These are phyloP conservation scores for Fraxinus xanthoxyloides DNA, from an alignment of 305 asterid species.

Conservation along the genomic window DNA sequence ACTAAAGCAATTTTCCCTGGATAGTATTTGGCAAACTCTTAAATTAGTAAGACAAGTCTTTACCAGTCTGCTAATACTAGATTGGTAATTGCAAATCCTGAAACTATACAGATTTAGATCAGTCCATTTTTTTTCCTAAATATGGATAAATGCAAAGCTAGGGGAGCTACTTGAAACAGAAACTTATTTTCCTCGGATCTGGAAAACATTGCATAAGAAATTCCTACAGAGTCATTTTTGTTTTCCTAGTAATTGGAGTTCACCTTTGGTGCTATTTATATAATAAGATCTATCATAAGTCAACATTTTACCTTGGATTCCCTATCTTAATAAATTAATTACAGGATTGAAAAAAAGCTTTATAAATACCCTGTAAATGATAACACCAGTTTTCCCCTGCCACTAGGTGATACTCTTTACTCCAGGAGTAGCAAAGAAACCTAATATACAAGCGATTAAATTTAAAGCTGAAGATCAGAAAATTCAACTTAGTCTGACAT, in stretches of 20 bases:
- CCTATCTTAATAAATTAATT: not conserved
- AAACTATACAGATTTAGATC: not conserved
- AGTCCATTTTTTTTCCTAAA: not conserved
- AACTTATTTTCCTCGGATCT: not conserved
- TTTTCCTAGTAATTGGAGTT: not conserved
- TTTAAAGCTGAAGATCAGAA: slow-evolving; percentile 3
- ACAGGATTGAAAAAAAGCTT: not conserved
- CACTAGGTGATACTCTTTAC: not conserved
- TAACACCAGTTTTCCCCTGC: not conserved
- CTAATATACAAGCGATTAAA: not conserved
- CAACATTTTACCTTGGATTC: not conserved
- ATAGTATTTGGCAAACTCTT: not conserved
- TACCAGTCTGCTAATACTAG: not conserved
- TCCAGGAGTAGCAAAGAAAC: not conserved
- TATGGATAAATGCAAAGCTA: not conserved
- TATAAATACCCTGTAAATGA: not conserved
- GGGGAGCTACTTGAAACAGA: not conserved
- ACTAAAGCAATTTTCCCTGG: not conserved
- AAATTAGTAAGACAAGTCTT: not conserved
- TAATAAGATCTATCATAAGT: not conserved
- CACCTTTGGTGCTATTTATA: not conserved
- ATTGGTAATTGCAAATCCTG: not conserved
- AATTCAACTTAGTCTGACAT: slow-evolving; percentile 4
- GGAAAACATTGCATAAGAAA: not conserved
- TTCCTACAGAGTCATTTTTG: not conserved